Conservation (phyloP, 2,329 filamentous ascomycete genomes). For the Onygenales sp. region DNA sequence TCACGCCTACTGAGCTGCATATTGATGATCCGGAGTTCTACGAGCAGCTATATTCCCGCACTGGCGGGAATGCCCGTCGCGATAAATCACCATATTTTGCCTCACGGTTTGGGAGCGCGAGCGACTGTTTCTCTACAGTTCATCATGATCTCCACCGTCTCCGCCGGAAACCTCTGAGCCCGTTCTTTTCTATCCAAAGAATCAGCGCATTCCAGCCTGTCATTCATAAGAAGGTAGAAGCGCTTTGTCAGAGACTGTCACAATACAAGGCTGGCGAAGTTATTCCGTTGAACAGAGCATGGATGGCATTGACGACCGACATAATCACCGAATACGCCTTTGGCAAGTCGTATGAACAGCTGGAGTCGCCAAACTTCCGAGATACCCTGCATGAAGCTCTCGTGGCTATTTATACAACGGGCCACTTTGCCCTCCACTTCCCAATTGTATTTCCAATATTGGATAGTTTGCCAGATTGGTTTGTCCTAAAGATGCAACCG, state of each 20-base stretch:
- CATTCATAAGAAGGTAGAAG: slow-evolving; percentile 13
- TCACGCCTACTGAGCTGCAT: slow-evolving; percentile 10
- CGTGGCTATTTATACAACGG: slow-evolving; percentile 9
- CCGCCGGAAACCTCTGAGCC: slow-evolving; percentile 11
- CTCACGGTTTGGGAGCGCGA: slow-evolving; percentile 8
- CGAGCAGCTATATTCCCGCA: slow-evolving; percentile 14
- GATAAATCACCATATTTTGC: slow-evolving; percentile 10
- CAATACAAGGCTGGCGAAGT: slow-evolving; percentile 15
- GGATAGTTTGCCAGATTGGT: slow-evolving; percentile 15
- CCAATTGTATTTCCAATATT: slow-evolving; percentile 15
- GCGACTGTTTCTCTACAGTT: slow-evolving; percentile 9
- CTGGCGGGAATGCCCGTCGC: slow-evolving; percentile 10
- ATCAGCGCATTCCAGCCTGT: slow-evolving; percentile 11
- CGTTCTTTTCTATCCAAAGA: slow-evolving; percentile 15
- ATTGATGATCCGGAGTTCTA: slow-evolving; percentile 13
- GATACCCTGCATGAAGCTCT: slow-evolving; percentile 8
- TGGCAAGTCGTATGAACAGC: slow-evolving; percentile 11
- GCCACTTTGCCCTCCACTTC: slow-evolving; percentile 14
- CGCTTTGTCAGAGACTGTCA: slow-evolving; percentile 14
- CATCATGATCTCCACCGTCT: slow-evolving; percentile 15
- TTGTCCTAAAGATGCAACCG: slow-evolving; percentile 12
- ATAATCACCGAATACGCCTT: slow-evolving; percentile 23
- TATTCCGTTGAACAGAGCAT: slow-evolving; percentile 18
- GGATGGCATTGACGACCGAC: slow-evolving; percentile 22
- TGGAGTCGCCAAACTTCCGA: slow-evolving; percentile 12